Evolutionary conservation across 2,329 filamentous ascomycete genomes (phyloP).

Genomic region (Verticillium nonalfalfae): DNA sequence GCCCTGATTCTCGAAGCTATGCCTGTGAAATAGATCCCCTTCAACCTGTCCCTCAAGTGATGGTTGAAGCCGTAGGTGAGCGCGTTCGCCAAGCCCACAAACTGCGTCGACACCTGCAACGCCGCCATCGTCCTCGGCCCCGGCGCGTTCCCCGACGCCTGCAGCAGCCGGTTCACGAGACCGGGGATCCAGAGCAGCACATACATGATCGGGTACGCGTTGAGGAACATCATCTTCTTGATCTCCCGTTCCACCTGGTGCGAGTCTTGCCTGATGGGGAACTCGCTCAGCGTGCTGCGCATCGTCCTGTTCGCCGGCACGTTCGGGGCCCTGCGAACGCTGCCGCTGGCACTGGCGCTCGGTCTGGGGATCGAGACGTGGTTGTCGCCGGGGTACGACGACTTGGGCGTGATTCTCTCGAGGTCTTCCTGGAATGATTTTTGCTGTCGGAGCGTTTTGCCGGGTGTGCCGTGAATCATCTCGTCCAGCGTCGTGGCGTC

Average conservation of each 20-base stretch:
- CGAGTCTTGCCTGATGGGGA: constrained; percentile 12
- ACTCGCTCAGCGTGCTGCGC: constrained; percentile 9
- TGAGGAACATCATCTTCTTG: constrained; percentile 25
- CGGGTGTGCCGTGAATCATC: not conserved
- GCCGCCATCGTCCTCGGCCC: constrained; percentile 16
- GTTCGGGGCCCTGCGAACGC: not conserved
- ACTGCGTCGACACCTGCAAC: constrained; percentile 28
- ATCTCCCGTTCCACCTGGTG: constrained; percentile 17
- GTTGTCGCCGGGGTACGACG: not conserved
- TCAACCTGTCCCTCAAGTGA: constrained; percentile 11
- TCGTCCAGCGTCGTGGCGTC: not conserved
- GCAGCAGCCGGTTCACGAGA: constrained; percentile 24
- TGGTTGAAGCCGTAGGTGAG: constrained; percentile 31
- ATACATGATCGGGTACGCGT: constrained; percentile 29
- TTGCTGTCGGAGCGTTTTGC: not conserved
- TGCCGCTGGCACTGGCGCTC: not conserved
- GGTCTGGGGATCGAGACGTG: not conserved
- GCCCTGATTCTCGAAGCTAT: not conserved
- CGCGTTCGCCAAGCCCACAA: constrained; percentile 28
- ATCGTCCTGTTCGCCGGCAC: constrained; percentile 1
- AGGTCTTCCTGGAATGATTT: not conserved
- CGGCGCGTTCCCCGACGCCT: constrained; percentile 15
- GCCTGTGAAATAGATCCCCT: not conserved
- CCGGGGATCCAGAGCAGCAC: constrained; percentile 31
- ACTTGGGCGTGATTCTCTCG: not conserved